A percentile compares a stretch with the other conserved stretches of the same genome.
These are phyloP conservation scores for Leucosporidium scottii DNA, from an alignment of 768 basidiomycete genomes.

Conservation along the genomic window DNA sequence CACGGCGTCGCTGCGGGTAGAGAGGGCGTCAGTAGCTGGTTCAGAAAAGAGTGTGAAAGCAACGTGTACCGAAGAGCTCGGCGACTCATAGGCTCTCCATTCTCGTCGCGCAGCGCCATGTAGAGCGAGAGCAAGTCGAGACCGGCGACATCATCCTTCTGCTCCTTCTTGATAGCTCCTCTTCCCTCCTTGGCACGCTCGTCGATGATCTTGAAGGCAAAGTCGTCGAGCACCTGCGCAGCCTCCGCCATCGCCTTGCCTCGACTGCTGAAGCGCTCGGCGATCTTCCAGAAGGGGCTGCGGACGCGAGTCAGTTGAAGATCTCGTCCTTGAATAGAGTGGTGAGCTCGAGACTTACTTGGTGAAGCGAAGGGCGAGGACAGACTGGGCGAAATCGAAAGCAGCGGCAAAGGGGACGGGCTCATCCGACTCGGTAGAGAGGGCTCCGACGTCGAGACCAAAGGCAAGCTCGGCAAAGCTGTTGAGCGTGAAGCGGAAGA, in stretches of 20 bases:
- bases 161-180: conserved; percentile 6
- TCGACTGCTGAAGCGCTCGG: conserved; percentile 10
- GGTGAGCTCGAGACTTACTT: too few species aligned
- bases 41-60: neutral
- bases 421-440: conserved; percentile 17
- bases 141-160: conserved; percentile 14
- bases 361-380: conserved; percentile 11
- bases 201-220: conserved; percentile 23
- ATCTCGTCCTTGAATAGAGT: too few species aligned
- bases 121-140: conserved; percentile 19
- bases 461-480: conserved; percentile 25
- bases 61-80: conserved; percentile 12
- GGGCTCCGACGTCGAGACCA: conserved; percentile 8
- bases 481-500: conserved; percentile 28
- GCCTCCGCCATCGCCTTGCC: conserved; percentile 3
- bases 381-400: conserved; percentile 19
- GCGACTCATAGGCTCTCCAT: conserved; percentile 11
- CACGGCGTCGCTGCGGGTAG: conserved; percentile 13
- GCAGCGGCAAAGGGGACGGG: conserved; percentile 22
- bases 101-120: conserved; percentile 26
- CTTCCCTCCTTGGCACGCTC: conserved; percentile 15
- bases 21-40: neutral
- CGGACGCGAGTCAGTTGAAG: neutral
- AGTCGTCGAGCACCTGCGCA: conserved; percentile 13
- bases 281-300: conserved; percentile 22